Evolutionary conservation across 2,329 filamentous ascomycete genomes (phyloP).

Genomic region (Fusarium luffae): DNA sequence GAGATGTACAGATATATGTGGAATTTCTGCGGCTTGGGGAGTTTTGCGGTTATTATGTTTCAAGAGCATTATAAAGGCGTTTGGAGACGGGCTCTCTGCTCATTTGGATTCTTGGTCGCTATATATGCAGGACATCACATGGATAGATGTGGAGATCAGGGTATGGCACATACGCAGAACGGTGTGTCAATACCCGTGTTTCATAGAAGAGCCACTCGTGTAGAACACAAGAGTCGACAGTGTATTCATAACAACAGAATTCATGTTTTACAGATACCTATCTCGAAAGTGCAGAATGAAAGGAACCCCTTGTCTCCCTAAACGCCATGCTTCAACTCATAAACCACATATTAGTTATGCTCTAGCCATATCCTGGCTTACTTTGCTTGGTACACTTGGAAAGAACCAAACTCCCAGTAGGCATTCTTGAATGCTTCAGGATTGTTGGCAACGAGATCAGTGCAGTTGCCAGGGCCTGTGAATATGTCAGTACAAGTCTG

Average conservation of each 20-base stretch:
- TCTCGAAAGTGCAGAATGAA: conserved; percentile 2
- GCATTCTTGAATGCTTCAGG: conserved; percentile 66
- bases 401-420: conserved; percentile 73
- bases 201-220: conserved; percentile 33
- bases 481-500: conserved; percentile 4
- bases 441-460: conserved; percentile 67
- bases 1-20: conserved; percentile 34
- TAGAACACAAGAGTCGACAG: conserved; percentile 21
- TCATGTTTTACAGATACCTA: conserved; percentile 5
- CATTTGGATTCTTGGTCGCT: conserved; percentile 42
- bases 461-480: conserved; percentile 65
- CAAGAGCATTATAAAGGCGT: conserved; percentile 51
- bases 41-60: conserved; percentile 43
- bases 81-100: conserved; percentile 45
- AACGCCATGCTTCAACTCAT: conserved; percentile 42
- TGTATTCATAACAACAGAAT: conserved; percentile 19
- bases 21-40: conserved; percentile 40
- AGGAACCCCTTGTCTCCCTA: background rate
- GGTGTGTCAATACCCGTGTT: conserved; percentile 36
- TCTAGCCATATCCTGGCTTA: conserved; percentile 12
- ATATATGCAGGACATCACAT: conserved; percentile 1
- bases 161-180: conserved; percentile 35
- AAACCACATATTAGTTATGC: background rate
- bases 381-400: conserved; percentile 64
- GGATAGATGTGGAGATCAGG: conserved; percentile 18